Conservation (phyloP, 176 grass and related monocot species). For the Cocos nucifera region DNA sequence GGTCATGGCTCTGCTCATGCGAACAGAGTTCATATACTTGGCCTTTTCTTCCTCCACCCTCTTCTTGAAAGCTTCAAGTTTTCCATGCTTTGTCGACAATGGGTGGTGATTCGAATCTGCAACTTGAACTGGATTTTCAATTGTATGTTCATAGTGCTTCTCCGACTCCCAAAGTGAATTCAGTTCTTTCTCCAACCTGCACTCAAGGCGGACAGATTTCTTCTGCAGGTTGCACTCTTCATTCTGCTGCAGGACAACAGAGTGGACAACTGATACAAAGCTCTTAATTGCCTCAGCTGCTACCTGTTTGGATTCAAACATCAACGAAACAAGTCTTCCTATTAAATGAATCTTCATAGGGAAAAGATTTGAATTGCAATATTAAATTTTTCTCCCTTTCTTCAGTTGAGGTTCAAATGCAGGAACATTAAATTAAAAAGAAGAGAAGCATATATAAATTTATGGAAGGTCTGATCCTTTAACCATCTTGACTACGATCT, state of each 20-base stretch:
- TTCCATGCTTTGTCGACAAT: slow-evolving; percentile 32
- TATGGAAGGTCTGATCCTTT: no score
- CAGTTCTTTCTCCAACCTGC: slow-evolving; percentile 51
- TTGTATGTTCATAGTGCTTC: slow-evolving; percentile 27
- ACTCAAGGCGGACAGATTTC: slow-evolving; percentile 44
- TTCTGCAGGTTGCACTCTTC: slow-evolving; percentile 75
- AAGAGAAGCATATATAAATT: no score
- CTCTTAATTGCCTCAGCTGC: slow-evolving; percentile 78
- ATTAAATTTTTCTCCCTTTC: no score
- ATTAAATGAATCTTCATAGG: no score
- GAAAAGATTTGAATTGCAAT: no score
- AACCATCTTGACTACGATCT: no score
- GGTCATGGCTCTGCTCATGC: slow-evolving; percentile 66
- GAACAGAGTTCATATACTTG: slow-evolving; percentile 66
- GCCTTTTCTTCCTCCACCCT: slow-evolving; percentile 66
- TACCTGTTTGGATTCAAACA: slow-evolving; percentile 46
- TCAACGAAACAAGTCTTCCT: background rate
- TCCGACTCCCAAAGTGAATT: background rate
- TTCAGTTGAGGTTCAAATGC: no score
- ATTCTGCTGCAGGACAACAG: slow-evolving; percentile 59
- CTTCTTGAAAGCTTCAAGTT: slow-evolving; percentile 66
- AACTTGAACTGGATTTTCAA: slow-evolving; percentile 23
- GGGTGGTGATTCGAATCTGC: slow-evolving; percentile 24
- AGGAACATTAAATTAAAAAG: no score
- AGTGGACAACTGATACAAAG: slow-evolving; percentile 64